Percentiles rank a stretch among this genome's conserved stretches.
Conservation (phyloP, 164 flowering plant genomes). For the Umbellularia californica region DNA sequence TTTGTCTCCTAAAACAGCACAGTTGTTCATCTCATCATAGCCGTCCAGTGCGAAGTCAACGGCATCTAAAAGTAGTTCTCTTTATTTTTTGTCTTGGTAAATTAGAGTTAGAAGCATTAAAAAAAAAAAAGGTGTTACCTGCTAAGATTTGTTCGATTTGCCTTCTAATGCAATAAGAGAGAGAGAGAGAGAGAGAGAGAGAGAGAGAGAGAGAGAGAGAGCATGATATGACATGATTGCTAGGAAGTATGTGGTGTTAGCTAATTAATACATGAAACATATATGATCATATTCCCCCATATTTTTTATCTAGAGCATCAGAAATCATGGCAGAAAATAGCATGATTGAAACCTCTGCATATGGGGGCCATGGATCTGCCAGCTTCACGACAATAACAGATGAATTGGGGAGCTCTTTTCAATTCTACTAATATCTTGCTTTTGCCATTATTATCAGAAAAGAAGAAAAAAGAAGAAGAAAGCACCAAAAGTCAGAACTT, state of each 20-base stretch:
- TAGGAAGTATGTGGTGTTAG: background rate
- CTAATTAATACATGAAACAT: background rate
- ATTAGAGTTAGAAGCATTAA: background rate
- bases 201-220: too few relatives aligned
- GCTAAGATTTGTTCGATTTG: background rate
- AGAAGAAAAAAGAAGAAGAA: background rate
- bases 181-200: background rate
- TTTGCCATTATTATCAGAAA: background rate
- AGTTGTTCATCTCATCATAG: constrained; percentile 45
- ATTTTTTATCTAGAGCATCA: background rate
- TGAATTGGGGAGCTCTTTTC: background rate
- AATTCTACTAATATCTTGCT: background rate
- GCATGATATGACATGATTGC: background rate
- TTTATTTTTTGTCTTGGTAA: background rate
- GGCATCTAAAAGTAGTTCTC: constrained; percentile 15
- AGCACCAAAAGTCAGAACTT: background rate
- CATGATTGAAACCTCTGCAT: background rate
- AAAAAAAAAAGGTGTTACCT: background rate
- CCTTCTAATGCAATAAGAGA: background rate
- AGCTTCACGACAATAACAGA: background rate
- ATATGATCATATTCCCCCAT: background rate
- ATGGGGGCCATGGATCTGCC: background rate
- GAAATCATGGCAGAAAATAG: constrained; percentile 4
- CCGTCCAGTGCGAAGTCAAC: constrained; percentile 46
- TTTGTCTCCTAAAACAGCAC: constrained; percentile 42